phyloP scores from a whole-genome alignment of 345 rosid species.

The Capsella bursapastoris region DNA sequence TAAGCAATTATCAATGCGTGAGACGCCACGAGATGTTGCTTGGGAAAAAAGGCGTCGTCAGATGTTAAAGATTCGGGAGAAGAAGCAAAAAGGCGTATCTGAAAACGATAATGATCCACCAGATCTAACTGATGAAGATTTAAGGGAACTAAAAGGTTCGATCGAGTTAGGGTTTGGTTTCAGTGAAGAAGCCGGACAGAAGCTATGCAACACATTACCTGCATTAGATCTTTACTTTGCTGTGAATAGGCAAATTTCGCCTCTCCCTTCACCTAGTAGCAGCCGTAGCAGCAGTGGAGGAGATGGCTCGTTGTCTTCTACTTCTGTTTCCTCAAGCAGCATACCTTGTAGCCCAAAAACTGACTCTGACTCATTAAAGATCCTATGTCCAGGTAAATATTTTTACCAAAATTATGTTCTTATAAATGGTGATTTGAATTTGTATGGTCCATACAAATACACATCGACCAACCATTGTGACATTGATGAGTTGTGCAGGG shows the following conservation, averaged over 20 bases:
- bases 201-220: conserved; percentile 73
- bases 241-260: conserved; percentile 84
- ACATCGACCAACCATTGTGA: conserved; percentile 11
- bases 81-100: conserved; percentile 39
- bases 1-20: conserved; percentile 87
- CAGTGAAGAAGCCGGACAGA: conserved; percentile 80
- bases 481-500: conserved; percentile 52
- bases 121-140: conserved; percentile 81
- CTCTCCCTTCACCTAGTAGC: conserved; percentile 70
- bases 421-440: neutral
- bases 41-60: conserved; percentile 91
- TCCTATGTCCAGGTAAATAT: conserved; percentile 70
- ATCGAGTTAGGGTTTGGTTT: conserved; percentile 97
- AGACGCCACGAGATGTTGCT: conserved; percentile 73
- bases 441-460: neutral
- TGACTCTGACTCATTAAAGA: conserved; percentile 77
- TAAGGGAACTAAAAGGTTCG: conserved; percentile 86
- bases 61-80: conserved; percentile 59
- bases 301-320: conserved; percentile 43
- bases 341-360: conserved; percentile 63
- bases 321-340: conserved; percentile 49
- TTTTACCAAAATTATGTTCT: neutral
- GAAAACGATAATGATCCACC: conserved; percentile 60
- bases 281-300: conserved; percentile 44
- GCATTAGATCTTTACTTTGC: conserved; percentile 93